Evolutionary conservation across 1,284 basidiomycete species (phyloP).

Genomic region (Sanghuangporus baumii): DNA sequence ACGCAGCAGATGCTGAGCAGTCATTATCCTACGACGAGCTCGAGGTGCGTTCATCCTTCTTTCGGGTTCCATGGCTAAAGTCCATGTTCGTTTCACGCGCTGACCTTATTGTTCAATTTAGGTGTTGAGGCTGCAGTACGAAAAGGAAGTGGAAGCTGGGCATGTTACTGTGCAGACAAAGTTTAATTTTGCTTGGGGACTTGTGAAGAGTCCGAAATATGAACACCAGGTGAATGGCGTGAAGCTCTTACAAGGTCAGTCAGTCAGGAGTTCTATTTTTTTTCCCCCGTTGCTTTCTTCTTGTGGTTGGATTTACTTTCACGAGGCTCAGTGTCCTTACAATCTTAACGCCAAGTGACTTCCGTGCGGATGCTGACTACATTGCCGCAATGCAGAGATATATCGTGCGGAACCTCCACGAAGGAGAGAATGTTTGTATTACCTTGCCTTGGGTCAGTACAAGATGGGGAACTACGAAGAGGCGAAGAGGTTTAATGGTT

Average conservation of each 20-base stretch:
- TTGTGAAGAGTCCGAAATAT: slow-evolving; percentile 81
- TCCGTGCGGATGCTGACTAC: too few relatives aligned
- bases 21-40: slow-evolving; percentile 88
- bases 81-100: slow-evolving; percentile 1
- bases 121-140: slow-evolving; percentile 84
- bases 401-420: slow-evolving; percentile 86
- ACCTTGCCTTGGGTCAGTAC: slow-evolving; percentile 94
- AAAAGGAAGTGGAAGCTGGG: slow-evolving; percentile 78
- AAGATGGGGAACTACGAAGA: slow-evolving; percentile 97
- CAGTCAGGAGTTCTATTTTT: not conserved
- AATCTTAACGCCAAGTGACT: not conserved
- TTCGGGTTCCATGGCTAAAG: not conserved
- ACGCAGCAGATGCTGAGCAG: slow-evolving; percentile 91
- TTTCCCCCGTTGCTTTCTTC: not conserved
- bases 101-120: slow-evolving; percentile 28
- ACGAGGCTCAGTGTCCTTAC: not conserved
- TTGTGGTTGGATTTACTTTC: slow-evolving; percentile 8
- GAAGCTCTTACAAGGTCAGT: slow-evolving; percentile 81
- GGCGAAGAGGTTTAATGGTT: slow-evolving; percentile 90
- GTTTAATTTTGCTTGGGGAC: slow-evolving; percentile 97
- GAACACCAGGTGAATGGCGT: slow-evolving; percentile 91
- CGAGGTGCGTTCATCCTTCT: slow-evolving; percentile 47
- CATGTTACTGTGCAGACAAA: slow-evolving; percentile 95
- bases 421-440: slow-evolving; percentile 94
- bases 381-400: slow-evolving; percentile 58